Evolutionary conservation across 2,329 filamentous ascomycete species (phyloP).

Genomic region (Conoideocrella luteorostrata): DNA sequence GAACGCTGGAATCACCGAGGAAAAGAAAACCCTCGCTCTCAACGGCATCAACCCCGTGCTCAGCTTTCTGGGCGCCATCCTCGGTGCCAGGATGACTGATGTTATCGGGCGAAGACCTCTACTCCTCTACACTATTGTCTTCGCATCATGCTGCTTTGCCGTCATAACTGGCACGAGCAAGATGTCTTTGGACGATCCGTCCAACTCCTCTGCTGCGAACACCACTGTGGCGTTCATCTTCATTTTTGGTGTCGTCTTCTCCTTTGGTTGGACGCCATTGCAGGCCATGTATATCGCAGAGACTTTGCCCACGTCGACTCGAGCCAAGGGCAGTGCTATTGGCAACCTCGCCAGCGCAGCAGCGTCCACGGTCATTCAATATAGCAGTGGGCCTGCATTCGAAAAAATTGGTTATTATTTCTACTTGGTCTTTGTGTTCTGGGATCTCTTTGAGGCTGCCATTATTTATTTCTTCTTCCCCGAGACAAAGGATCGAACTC

Average conservation of each 20-base stretch:
- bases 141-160: constrained; percentile 40
- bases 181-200: constrained; percentile 28
- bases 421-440: constrained; percentile 39
- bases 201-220: constrained; percentile 32
- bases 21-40: constrained; percentile 40
- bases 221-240: constrained; percentile 43
- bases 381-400: constrained; percentile 36
- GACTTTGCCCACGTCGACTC: constrained; percentile 36
- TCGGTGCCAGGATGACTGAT: constrained; percentile 51
- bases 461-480: constrained; percentile 46
- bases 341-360: constrained; percentile 34
- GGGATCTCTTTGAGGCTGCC: constrained; percentile 34
- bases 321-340: constrained; percentile 38
- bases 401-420: constrained; percentile 37
- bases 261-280: constrained; percentile 42
- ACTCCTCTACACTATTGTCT: constrained; percentile 40
- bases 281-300: constrained; percentile 45
- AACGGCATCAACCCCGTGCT: constrained; percentile 49
- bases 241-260: constrained; percentile 44
- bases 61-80: constrained; percentile 41
- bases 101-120: constrained; percentile 51
- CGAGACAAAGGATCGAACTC: constrained; percentile 40
- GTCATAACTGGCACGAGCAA: constrained; percentile 43
- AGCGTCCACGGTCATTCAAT: constrained; percentile 35
- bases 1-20: constrained; percentile 43